Evolutionary conservation across 495 filamentous ascomycete genomes (phyloP).

Genomic region (Bombardia bombarda): DNA sequence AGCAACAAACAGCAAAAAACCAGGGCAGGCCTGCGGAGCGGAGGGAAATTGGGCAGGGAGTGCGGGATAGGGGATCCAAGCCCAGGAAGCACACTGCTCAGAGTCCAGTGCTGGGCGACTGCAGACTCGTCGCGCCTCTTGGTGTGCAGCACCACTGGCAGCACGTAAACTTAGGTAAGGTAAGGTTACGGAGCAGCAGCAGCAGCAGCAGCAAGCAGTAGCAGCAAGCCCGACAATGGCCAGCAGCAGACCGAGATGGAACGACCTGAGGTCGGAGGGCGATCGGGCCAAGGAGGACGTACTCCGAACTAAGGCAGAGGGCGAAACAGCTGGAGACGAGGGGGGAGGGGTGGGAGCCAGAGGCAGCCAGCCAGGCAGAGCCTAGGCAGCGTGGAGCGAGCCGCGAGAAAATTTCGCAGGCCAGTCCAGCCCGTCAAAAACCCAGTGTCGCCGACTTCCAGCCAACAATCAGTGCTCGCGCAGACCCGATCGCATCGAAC

Average conservation of each 20-base stretch:
- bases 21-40: neutral
- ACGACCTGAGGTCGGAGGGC: conserved; percentile 19
- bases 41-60: conserved; percentile 6
- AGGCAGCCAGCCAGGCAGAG: neutral
- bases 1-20: conserved; percentile 1
- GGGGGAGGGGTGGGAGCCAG: conserved; percentile 11
- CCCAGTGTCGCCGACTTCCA: conserved; percentile 9
- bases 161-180: no score
- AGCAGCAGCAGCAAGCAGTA: conserved; percentile 4
- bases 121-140: no score
- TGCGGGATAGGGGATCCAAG: no score
- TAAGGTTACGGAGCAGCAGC: conserved; percentile 5
- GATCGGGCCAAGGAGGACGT: conserved; percentile 20
- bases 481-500: conserved; percentile 16
- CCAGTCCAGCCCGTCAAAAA: conserved; percentile 7
- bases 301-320: conserved; percentile 9
- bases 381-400: conserved; percentile 5
- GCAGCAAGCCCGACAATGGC: conserved; percentile 6
- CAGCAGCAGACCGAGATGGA: conserved; percentile 6
- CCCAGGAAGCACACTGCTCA: no score
- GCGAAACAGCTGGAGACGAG: conserved; percentile 1
- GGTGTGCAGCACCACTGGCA: neutral
- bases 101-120: neutral
- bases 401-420: conserved; percentile 27
- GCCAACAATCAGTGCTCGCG: conserved; percentile 19